A percentile compares a stretch with the other conserved stretches of the same genome.
These are phyloP conservation scores for Penicillium brevicompactum DNA, from an alignment of 2,329 filamentous ascomycete species.

Conservation along the genomic window DNA sequence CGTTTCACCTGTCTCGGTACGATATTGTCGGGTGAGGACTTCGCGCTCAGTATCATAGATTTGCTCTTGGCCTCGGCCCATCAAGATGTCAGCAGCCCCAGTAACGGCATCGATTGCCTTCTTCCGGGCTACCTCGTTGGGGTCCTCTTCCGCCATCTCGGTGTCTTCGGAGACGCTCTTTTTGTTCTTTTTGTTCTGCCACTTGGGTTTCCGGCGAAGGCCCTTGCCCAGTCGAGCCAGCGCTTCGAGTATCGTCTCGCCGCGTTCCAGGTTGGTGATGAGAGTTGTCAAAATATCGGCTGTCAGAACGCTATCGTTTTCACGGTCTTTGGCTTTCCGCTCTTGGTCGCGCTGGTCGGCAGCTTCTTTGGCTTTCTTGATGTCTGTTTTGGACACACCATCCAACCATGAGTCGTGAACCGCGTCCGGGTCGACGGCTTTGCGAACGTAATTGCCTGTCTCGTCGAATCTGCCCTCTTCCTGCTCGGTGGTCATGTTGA, in stretches of 20 bases:
- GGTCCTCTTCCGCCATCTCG: conserved; percentile 73
- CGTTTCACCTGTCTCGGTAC: conserved; percentile 80
- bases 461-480: conserved; percentile 94
- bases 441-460: conserved; percentile 85
- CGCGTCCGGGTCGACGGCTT: conserved; percentile 84
- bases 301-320: conserved; percentile 73
- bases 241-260: conserved; percentile 87
- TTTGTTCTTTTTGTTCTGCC: conserved; percentile 60
- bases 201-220: conserved; percentile 62
- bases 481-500: conserved; percentile 88
- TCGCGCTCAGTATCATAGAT: conserved; percentile 91
- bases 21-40: conserved; percentile 77
- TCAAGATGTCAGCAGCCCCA: conserved; percentile 82
- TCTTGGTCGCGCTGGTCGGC: conserved; percentile 83
- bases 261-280: conserved; percentile 71
- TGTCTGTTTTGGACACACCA: conserved; percentile 90
- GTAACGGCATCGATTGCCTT: conserved; percentile 80
- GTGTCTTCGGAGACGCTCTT: conserved; percentile 54
- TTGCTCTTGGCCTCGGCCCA: conserved; percentile 81
- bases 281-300: conserved; percentile 73
- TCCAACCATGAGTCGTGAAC: conserved; percentile 92
- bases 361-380: conserved; percentile 82
- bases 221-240: conserved; percentile 76
- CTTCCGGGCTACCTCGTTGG: conserved; percentile 69
- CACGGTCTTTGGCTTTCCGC: conserved; percentile 67